Evolutionary conservation across 2,329 filamentous ascomycete species (phyloP), one percentile per base, ranked within the genome.

Genomic region (Sporothrix brunneoviolacea): DNA sequence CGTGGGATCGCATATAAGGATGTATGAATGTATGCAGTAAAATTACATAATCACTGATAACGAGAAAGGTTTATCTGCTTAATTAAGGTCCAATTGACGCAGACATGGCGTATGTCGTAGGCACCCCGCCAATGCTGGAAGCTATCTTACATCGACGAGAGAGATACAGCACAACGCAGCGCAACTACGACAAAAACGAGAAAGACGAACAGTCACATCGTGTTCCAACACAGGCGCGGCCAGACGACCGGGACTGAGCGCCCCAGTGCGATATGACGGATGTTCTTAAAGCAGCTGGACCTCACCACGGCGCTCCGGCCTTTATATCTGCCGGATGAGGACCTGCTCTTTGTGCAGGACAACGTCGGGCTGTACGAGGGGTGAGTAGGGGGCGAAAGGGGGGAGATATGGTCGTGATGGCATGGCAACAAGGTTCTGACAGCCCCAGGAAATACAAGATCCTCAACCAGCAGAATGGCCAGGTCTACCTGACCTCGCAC

Each of bases 301-400:
- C 81, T 98, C 63, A 98, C 93, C 52, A 95, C 91, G 72, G 93
- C 93, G 65, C 80, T 96, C 65, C 87, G 93, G 76, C 93, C 93
- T 62, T 86, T 85, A 55, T 86, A 96, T 66, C 80, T 95, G 59
- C 86, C 89, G 63, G 93, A 96, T 75, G 93, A 98, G 78, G 86
- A 88, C 60, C 76, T 97, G 49, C 79, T 98, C 54, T 97, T 95
- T 71, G 91, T 98, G 52, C 91, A 97, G 73, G 91, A 97, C 76
- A 91, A 89, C 67, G 91, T 98, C 61, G 93, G 93, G 59, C 76
- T 98, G 55, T 98, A 98, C 72, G 89, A 97, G 77, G 93, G 93
- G 90, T 95, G 77, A 71, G 83, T 72, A 9, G n/a, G 4, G 47
- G 48, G 21, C 7, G 43, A 18, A 15, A 2, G 30, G 16, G 7